A percentile compares a stretch with the other conserved stretches of the same genome.
Conservation (phyloP, 352 stramenopile genomes). For the Globisporangium nunn region DNA sequence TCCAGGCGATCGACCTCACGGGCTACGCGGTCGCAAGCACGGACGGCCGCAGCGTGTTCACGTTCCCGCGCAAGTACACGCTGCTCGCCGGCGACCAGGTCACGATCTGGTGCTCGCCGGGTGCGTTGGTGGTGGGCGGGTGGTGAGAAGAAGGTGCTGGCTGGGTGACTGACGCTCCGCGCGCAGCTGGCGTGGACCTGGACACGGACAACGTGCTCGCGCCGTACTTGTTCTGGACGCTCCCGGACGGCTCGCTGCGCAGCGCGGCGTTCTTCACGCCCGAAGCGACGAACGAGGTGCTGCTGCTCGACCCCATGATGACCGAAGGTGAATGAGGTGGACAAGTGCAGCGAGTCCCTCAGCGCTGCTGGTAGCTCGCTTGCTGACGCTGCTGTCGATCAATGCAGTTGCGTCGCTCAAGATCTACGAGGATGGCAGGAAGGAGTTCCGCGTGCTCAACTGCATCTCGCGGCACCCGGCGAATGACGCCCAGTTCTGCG, state of each 20-base stretch:
- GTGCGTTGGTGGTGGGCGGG: conserved; percentile 1
- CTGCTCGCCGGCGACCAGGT: conserved; percentile 71
- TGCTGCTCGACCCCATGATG: conserved; percentile 68
- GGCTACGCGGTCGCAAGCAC: conserved; percentile 48
- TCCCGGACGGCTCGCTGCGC: conserved; percentile 42
- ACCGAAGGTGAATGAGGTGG: conserved; percentile 30
- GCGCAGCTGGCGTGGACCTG: conserved; percentile 35
- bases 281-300: conserved; percentile 41
- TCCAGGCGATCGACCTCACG: conserved; percentile 53
- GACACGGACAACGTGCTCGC: conserved; percentile 71
- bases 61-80: conserved; percentile 61
- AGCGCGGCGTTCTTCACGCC: conserved; percentile 52
- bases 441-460: conserved; percentile 75
- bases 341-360: too few species aligned
- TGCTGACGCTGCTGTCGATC: neutral
- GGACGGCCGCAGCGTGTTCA: conserved; percentile 42
- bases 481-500: conserved; percentile 41
- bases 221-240: conserved; percentile 81
- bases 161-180: neutral
- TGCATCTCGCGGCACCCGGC: conserved; percentile 47
- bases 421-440: conserved; percentile 47
- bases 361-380: too few species aligned
- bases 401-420: conserved; percentile 56
- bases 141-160: neutral
- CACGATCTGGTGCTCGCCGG: conserved; percentile 73